Base-by-base conservation (phyloP, 2,329 filamentous ascomycete species). In the Epicoccum sorghinum region DNA sequence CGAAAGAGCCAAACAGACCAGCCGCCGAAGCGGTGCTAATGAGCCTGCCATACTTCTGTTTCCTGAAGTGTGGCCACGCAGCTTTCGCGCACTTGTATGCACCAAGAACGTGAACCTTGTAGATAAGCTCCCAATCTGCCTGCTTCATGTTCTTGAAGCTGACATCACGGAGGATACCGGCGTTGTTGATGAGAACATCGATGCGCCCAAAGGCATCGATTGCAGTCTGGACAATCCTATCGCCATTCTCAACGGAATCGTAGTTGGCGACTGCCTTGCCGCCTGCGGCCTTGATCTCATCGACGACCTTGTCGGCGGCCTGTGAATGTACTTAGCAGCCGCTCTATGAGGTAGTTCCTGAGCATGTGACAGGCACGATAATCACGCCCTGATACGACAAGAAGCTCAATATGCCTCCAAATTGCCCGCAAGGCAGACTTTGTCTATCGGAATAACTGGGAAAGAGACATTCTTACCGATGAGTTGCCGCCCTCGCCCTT, bases 91-190 rank as follows among this genome's bases (percentile, higher is more conserved):
- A 96, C 86, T 96, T 98, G 84, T 96, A 99, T 70, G 92, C 89
- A 67, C 95, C 95, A 73, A 87, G 89, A 68, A 97, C 87, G 78
- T 99, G 93, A 53, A 98, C 93, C 75, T 87, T 89, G 78, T 93
- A 90, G 74, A 97, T 90, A 65, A 97, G 80, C 74, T 99, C 93
- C 95, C 95, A 99, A 77, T 99, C 95, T 73, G 89, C 79, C 76
- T 99, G 95, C 77, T 89, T 95, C 86, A 98, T 96, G 80, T 98
- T 98, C 85, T 96, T 96, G 82, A 99, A 98, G 83, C 90, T 93
- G 73, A 98, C 77, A 79, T 98, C 93, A 58, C 93, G 89, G 57
- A 96, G 83, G 72, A 98, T 98, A 71, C 95, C 93, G 58, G 95
- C 95, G 74, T 98, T 99, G 84, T 99, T 99, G 79, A 99, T 89